Base-by-base conservation (phyloP, 768 basidiomycete genomes). In the Brasilioporus rufonigricans region DNA sequence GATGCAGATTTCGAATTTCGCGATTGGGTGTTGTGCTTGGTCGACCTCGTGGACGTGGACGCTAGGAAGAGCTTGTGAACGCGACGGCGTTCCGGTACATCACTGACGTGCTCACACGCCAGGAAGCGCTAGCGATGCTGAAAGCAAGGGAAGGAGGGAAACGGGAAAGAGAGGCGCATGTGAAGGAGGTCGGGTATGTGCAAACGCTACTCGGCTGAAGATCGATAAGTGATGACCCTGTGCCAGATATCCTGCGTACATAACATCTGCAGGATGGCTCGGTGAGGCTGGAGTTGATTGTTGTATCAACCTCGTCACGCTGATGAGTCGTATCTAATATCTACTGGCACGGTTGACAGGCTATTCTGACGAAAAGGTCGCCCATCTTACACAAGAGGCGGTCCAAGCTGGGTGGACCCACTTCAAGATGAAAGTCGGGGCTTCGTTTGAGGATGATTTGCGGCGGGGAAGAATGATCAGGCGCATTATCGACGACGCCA, bases 381-480 rank as follows among this genome's bases (percentile, higher is more conserved):
- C 82, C 1, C 80, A 83, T 3, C 80, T 98, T 38, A 94, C 91
- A 11, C 84, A 85, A 63, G 91, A 92, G 63, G 90, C 92, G n/a
- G 77, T 97, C 45, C 71, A 77, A 9, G 81, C 80, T 32, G 95
- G 94, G 21, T 97, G 95, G 84, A 97, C 91, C 76, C n/a, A n/a
- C n/a, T n/a, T n/a, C n/a, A n/a, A 97, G 76, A 92, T 96, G 86
- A 97, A 98, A 74, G 93, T 97, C 59, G 94, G 94, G 40, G 86
- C 88, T 21, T 81, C 91, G n/a, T n/a, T n/a, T n/a, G 81, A 84
- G 27, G 83, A 87, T 65, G 94, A 97, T 71, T 73, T 93, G 31
- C 85, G 91, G 29, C 84, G 94, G 45, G 91, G 91, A 13, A 84
- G 79, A 61, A 78, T 97, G 65, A 93, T 96, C 60, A 84, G 95